A percentile compares a stretch with the other conserved stretches of the same genome.
These are phyloP conservation scores for Cutaneotrichosporon sp. DNA, from an alignment of 1,284 basidiomycete genomes.

Conservation along the genomic window DNA sequence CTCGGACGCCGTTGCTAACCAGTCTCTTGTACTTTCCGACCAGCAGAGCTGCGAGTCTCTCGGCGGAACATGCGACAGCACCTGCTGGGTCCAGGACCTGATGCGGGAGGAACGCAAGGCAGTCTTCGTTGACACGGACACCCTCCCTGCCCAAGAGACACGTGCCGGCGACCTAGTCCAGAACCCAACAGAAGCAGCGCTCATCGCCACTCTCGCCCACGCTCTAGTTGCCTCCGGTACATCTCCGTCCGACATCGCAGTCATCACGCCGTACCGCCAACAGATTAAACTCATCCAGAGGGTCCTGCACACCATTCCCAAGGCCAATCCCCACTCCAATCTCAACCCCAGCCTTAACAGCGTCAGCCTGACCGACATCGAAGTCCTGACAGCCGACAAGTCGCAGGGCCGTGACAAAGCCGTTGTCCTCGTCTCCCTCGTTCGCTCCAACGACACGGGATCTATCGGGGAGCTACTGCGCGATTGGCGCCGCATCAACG, in stretches of 20 bases:
- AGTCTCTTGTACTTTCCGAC: conserved; percentile 61
- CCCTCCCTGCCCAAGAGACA: conserved; percentile 70
- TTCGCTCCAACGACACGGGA: conserved; percentile 75
- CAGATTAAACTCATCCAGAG: conserved; percentile 82
- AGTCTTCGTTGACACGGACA: conserved; percentile 90
- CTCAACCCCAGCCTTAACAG: too few relatives aligned
- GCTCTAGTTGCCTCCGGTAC: conserved; percentile 69
- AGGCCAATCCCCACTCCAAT: too few relatives aligned
- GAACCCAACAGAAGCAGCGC: conserved; percentile 73
- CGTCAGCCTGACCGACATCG: conserved; percentile 58
- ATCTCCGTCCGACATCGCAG: conserved; percentile 68
- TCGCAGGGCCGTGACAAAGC: conserved; percentile 97
- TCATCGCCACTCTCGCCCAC: conserved; percentile 62
- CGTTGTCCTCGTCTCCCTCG: conserved; percentile 88
- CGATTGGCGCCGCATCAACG: conserved; percentile 94
- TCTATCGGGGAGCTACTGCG: conserved; percentile 84
- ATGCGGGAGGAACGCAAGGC: conserved; percentile 73
- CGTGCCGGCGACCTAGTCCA: conserved; percentile 84
- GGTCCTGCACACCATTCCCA: conserved; percentile 52
- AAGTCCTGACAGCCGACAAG: conserved; percentile 90
- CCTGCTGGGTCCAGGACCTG: conserved; percentile 72
- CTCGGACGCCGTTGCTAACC: conserved; percentile 65
- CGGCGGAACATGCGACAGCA: conserved; percentile 35
- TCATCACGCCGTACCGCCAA: conserved; percentile 90
- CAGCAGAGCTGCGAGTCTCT: conserved; percentile 45